Evolutionary conservation across 2,329 filamentous ascomycete species (phyloP).

Genomic region (Aspergillus carbonarius): DNA sequence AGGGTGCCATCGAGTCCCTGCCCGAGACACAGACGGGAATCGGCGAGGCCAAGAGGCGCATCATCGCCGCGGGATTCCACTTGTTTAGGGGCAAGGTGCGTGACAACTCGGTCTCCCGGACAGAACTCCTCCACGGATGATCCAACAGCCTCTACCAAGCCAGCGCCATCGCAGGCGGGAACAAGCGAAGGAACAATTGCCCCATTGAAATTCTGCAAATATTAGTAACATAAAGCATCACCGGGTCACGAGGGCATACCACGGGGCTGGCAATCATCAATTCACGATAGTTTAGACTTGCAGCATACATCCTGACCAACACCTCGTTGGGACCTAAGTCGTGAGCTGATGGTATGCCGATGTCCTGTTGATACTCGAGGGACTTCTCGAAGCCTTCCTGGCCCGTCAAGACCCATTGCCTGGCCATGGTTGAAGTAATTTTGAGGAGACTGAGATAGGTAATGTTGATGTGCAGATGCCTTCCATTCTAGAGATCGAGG

Average conservation of each 20-base stretch:
- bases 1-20: conserved; percentile 5
- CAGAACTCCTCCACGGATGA: not conserved
- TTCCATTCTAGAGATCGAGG: too few species aligned
- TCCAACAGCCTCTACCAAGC: conserved; percentile 3
- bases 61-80: not conserved
- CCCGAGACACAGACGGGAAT: not conserved
- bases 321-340: conserved; percentile 3
- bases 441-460: not conserved
- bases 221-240: not conserved
- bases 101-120: conserved; percentile 6
- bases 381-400: conserved; percentile 10
- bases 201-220: conserved; percentile 5
- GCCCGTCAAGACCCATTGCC: conserved; percentile 5
- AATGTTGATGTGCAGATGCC: too few species aligned
- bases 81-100: not conserved
- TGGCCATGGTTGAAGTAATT: conserved; percentile 1
- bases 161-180: conserved; percentile 9
- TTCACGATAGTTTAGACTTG: conserved; percentile 11
- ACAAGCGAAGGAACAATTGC: not conserved
- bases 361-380: conserved; percentile 6
- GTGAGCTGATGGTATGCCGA: conserved; percentile 1
- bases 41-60: not conserved
- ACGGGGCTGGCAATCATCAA: conserved; percentile 2
- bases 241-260: not conserved
- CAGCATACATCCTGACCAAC: conserved; percentile 7